Evolutionary conservation across 2,329 filamentous ascomycete genomes (phyloP), one percentile per base, ranked within the genome.

Genomic region (Exophiala mesophila): DNA sequence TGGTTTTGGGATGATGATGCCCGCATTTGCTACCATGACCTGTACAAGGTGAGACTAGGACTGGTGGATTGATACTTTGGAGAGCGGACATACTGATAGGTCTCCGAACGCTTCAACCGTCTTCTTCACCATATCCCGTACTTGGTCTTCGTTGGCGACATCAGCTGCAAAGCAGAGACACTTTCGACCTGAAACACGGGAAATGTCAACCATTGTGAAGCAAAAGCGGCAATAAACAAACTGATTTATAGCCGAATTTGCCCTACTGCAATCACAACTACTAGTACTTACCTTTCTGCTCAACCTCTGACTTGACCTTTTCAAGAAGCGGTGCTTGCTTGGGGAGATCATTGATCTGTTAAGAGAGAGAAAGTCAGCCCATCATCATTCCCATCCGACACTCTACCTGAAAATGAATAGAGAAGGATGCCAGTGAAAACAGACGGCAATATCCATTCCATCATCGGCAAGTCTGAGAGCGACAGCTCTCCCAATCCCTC

Each of bases 1-100:
- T 76, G 7, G 79, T 72, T 49, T 79, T 74, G 0, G 72, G 13
- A 32, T 32, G 10, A 71, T 71, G 30, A 82, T 78, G 5, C 77
- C 78, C 0, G 78, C 78, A 45, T 82, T 82, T 18, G 77, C 77
- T 7, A 82, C 64, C 75, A 71, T 70, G 4, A 65, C 66, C 43
- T 67, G 16, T 16, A 16, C n/a, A 28, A n/a, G 8, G n/a, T 28
- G 24, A n/a, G 24, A n/a, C 8, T 28, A 8, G n/a, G 8, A n/a
- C 8, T 28, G n/a, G 24, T 8, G n/a, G 24, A 28, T 28, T 28
- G 8, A 8, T 8, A 8, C 8, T 8, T n/a, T 8, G 23, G 19
- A 19, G 17, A 13, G 32, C 18, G 16, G 32, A 39, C 26, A 17
- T 4, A 32, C 38, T 19, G 38, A 32, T n/a, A 39, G 36, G 16